These are phyloP conservation scores for Penicillium glabrum DNA, from an alignment of 2,329 filamentous ascomycete species.

Conservation along the genomic window DNA sequence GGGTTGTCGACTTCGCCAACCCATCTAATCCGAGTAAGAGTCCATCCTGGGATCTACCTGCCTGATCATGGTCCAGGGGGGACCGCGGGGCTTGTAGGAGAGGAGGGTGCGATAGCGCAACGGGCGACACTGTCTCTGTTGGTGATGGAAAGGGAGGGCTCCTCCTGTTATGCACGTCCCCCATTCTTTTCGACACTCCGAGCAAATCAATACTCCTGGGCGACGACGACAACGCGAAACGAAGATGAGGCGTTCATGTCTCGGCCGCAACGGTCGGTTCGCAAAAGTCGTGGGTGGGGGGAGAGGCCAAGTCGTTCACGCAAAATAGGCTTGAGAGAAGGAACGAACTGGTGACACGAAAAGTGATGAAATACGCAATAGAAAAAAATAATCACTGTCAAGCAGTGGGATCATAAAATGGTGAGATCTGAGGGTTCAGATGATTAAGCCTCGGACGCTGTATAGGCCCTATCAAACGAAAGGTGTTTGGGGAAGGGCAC, in stretches of 20 bases:
- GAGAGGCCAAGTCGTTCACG: not conserved
- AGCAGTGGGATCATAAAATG: not conserved
- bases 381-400: conserved; percentile 1
- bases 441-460: conserved; percentile 18
- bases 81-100: conserved; percentile 26
- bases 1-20: conserved; percentile 1
- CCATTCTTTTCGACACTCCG: conserved; percentile 37
- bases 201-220: conserved; percentile 32
- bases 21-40: conserved; percentile 8
- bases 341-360: not conserved
- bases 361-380: not conserved
- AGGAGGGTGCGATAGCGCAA: conserved; percentile 26
- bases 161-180: conserved; percentile 38
- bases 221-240: conserved; percentile 31
- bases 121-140: conserved; percentile 36
- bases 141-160: conserved; percentile 42
- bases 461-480: conserved; percentile 1
- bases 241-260: conserved; percentile 34
- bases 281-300: not conserved
- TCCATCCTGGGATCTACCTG: conserved; percentile 11
- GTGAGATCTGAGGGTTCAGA: not conserved
- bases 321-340: not conserved
- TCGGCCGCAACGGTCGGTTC: conserved; percentile 29
- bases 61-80: conserved; percentile 14
- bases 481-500: not conserved